Percentiles rank a stretch among this genome's conserved stretches.
Conservation (phyloP, 108 stramenopile genomes). For the Cafeteria roenbergensis region DNA sequence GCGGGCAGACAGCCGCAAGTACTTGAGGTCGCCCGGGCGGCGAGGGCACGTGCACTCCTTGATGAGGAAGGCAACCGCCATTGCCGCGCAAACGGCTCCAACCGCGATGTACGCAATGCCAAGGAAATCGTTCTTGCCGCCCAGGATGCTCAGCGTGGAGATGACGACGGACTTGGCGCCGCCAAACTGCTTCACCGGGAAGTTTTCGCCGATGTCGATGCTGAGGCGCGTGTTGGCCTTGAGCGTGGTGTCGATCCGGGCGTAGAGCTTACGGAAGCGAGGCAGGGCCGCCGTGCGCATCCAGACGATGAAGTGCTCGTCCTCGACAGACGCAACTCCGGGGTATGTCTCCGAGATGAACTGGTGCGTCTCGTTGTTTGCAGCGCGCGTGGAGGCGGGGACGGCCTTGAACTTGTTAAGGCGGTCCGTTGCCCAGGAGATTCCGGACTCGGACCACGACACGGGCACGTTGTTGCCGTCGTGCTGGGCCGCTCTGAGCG, state of each 20-base stretch:
- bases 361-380: constrained; percentile 42
- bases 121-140: constrained; percentile 71
- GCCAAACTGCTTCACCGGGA: constrained; percentile 60
- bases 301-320: constrained; percentile 98
- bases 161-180: constrained; percentile 73
- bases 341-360: constrained; percentile 44
- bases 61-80: constrained; percentile 61
- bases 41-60: constrained; percentile 68
- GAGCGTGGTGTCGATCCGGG: constrained; percentile 67
- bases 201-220: constrained; percentile 68
- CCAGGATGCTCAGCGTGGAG: constrained; percentile 61
- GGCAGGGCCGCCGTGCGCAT: constrained; percentile 84
- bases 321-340: constrained; percentile 1
- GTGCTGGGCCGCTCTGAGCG: constrained; percentile 23
- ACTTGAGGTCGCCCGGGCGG: constrained; percentile 66
- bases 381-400: constrained; percentile 22
- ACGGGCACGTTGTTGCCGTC: constrained; percentile 2
- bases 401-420: constrained; percentile 60
- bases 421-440: constrained; percentile 84
- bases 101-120: constrained; percentile 64
- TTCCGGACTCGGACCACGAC: constrained; percentile 66
- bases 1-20: constrained; percentile 45
- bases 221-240: constrained; percentile 49
- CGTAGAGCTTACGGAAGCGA: constrained; percentile 89
- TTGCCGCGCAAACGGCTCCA: constrained; percentile 55